These are phyloP conservation scores for Angomonas desouzai DNA, from an alignment of 208 protist genomes.

Conservation along the genomic window DNA sequence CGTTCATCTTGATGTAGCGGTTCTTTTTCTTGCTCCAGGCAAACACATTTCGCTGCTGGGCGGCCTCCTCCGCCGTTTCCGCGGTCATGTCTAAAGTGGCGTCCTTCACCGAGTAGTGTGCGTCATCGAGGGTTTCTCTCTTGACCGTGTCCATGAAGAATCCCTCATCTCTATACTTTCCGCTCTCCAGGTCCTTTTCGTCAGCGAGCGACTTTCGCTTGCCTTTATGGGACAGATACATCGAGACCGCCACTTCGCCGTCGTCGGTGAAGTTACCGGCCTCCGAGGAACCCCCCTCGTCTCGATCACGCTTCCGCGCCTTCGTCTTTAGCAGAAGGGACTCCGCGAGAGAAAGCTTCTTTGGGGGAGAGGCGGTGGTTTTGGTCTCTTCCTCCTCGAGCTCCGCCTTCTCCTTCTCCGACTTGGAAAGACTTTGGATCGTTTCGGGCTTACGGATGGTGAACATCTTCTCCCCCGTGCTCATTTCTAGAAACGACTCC, in stretches of 20 bases:
- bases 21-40: slow-evolving; percentile 93
- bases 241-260: slow-evolving; percentile 9
- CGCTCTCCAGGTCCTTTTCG: slow-evolving; percentile 25
- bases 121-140: slow-evolving; percentile 61
- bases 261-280: slow-evolving; percentile 29
- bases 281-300: slow-evolving; percentile 15
- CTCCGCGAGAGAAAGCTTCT: slow-evolving; percentile 70
- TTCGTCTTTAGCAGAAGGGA: slow-evolving; percentile 72
- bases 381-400: not conserved
- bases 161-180: slow-evolving; percentile 69
- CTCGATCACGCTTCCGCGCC: slow-evolving; percentile 69
- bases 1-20: slow-evolving; percentile 89
- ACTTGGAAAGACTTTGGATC: slow-evolving; percentile 33
- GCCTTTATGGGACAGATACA: not conserved
- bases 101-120: slow-evolving; percentile 87
- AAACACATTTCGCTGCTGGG: slow-evolving; percentile 84
- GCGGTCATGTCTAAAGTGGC: slow-evolving; percentile 86
- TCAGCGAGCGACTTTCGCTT: slow-evolving; percentile 9
- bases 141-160: slow-evolving; percentile 76
- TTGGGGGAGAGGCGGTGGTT: not conserved
- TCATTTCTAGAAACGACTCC: slow-evolving; percentile 80
- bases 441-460: slow-evolving; percentile 56
- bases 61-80: slow-evolving; percentile 77
- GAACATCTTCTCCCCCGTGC: slow-evolving; percentile 78
- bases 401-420: slow-evolving; percentile 2